Conservation (phyloP, 306 rosid species). For the Dalbergia oliveri region DNA sequence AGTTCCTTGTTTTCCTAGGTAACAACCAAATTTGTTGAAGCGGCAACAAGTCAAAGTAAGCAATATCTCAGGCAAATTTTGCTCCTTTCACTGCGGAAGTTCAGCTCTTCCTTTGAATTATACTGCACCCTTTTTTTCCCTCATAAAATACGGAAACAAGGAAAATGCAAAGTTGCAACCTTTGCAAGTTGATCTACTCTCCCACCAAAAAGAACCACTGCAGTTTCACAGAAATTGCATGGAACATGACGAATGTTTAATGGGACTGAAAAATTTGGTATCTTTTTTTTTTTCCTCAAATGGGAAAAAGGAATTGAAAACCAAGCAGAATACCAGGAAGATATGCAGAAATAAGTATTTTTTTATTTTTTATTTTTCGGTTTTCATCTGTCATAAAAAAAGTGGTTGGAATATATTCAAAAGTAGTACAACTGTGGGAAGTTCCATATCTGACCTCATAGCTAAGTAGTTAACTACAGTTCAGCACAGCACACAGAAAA, state of each 20-base stretch:
- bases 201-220: slow-evolving; percentile 40
- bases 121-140: slow-evolving; percentile 15
- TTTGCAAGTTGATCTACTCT: slow-evolving; percentile 51
- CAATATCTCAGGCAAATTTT: neutral
- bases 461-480: slow-evolving; percentile 49
- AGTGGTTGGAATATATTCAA: slow-evolving; percentile 41
- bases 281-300: slow-evolving; percentile 31
- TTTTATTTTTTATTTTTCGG: neutral
- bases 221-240: slow-evolving; percentile 42
- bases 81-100: slow-evolving; percentile 34
- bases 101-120: slow-evolving; percentile 37
- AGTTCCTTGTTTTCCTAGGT: slow-evolving; percentile 19
- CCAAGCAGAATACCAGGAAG: slow-evolving; percentile 42
- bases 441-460: slow-evolving; percentile 36
- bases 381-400: neutral
- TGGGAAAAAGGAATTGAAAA: slow-evolving; percentile 30
- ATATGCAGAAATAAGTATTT: slow-evolving; percentile 30
- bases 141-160: slow-evolving; percentile 37
- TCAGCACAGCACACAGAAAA: slow-evolving; percentile 45
- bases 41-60: slow-evolving; percentile 25
- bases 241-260: slow-evolving; percentile 43
- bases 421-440: slow-evolving; percentile 39
- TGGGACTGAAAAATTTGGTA: slow-evolving; percentile 17
- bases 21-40: slow-evolving; percentile 16
- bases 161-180: slow-evolving; percentile 38